Conservation (phyloP, 1,284 basidiomycete species). For the Blastosporella zonata region DNA sequence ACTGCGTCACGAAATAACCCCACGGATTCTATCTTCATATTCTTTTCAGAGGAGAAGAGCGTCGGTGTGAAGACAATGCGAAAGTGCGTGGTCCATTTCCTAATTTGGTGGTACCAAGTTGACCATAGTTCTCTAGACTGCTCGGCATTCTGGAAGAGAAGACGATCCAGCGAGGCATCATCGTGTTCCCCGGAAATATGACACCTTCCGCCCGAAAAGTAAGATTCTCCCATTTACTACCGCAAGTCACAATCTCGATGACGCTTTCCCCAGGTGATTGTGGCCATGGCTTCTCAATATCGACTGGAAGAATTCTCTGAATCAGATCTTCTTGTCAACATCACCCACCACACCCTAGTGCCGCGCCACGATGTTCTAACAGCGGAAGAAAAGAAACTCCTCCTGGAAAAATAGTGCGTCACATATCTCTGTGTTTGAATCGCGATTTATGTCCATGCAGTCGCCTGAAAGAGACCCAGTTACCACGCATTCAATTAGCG, state of each 20-base stretch:
- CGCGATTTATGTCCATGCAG: constrained; percentile 40
- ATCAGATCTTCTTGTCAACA: constrained; percentile 95
- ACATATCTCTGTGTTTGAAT: constrained; percentile 10
- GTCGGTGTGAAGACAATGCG: constrained; percentile 96
- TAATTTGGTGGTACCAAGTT: constrained; percentile 2
- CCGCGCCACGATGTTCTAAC: constrained; percentile 91
- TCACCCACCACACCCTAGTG: constrained; percentile 93
- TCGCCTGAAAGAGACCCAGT: constrained; percentile 96
- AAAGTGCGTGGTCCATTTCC: constrained; percentile 60
- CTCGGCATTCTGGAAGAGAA: constrained; percentile 87
- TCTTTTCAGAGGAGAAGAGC: constrained; percentile 90
- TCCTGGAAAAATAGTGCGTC: constrained; percentile 92
- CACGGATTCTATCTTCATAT: constrained; percentile 87
- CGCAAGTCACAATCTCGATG: constrained; percentile 9
- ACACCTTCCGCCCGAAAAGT: constrained; percentile 95
- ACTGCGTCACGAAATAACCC: constrained; percentile 70
- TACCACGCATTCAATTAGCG: constrained; percentile 93
- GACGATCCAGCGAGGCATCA: constrained; percentile 86
- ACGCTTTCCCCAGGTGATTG: constrained; percentile 65
- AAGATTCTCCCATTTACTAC: constrained; percentile 22
- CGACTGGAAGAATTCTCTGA: constrained; percentile 96
- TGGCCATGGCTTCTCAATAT: constrained; percentile 84
- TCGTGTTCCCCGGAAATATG: constrained; percentile 96
- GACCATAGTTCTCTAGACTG: constrained; percentile 51
- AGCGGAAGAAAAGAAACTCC: constrained; percentile 80